These are phyloP conservation scores for Colletotrichum costaricense DNA, from an alignment of 2,329 filamentous ascomycete species.

Conservation along the genomic window DNA sequence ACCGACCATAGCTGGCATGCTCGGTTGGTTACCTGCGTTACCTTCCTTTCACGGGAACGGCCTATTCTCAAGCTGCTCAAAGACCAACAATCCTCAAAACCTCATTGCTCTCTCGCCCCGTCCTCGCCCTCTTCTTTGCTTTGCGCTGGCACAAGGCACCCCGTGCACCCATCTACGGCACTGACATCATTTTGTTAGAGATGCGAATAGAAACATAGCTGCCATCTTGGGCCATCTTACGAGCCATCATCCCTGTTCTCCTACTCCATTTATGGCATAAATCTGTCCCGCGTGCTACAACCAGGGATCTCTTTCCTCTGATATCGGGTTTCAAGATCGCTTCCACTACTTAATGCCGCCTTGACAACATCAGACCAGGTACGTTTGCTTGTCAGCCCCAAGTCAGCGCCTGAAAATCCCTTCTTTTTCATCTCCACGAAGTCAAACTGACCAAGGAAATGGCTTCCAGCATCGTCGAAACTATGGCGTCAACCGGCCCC, in stretches of 20 bases:
- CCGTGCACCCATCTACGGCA: constrained; percentile 12
- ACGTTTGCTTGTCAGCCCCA: background rate
- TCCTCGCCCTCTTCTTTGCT: constrained; percentile 4
- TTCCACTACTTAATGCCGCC: constrained; percentile 27
- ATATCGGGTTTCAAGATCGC: constrained; percentile 35
- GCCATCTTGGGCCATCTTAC: constrained; percentile 30
- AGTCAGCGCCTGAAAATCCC: background rate
- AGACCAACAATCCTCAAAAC: constrained; percentile 7
- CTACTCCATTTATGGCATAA: constrained; percentile 35
- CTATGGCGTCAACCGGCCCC: constrained; percentile 48
- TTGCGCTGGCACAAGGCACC: constrained; percentile 1
- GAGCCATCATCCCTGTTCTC: constrained; percentile 30
- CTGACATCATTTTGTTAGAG: constrained; percentile 24
- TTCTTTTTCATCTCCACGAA: background rate
- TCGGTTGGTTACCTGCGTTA: constrained; percentile 16
- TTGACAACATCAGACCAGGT: constrained; percentile 21
- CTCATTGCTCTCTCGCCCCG: background rate
- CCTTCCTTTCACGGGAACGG: constrained; percentile 3
- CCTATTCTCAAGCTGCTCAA: constrained; percentile 13
- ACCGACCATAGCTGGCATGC: background rate
- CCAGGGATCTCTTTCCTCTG: constrained; percentile 34
- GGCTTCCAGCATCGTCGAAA: constrained; percentile 31
- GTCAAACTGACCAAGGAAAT: constrained; percentile 19
- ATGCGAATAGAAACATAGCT: constrained; percentile 32
- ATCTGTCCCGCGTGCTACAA: constrained; percentile 15